Evolutionary conservation across 768 basidiomycete genomes (phyloP), one percentile per base, ranked within the genome.

Genomic region (Mycena galericulata): DNA sequence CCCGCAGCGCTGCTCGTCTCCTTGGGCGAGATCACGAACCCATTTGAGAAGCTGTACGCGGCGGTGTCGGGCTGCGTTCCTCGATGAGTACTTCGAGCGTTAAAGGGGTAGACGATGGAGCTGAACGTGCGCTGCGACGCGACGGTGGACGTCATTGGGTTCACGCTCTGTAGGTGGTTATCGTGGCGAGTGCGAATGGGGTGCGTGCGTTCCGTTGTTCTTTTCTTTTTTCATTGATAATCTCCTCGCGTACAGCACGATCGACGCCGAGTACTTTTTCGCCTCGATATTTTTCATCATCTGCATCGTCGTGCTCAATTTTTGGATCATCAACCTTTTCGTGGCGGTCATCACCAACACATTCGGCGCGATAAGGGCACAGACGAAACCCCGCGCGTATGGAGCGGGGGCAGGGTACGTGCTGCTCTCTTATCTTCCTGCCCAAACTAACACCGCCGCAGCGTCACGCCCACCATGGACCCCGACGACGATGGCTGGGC

Each of bases 311-410:
- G 87, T 98, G 26, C 85, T 98, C 73, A 97, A 98, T 78, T 95
- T 98, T 77, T 95, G 94, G 94, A 84, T 97, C 65, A 91, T 97
- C 84, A 96, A 96, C 76, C 79, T 98, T 47, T 93, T 97, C 76
- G 94, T 98, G 62, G 96, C 97, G 20, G 96, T 98, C n/a, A 97
- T 97, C 69, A 95, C 95, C 30, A 93, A 95, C 74, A 94, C 94
- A 0, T 99, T 99, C 77, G 89, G 89, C 20, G 93, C 92, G 18
- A 98, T 98, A 67, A 85, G 95, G 38, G 86, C 89, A 4, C 91
- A 95, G 74, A 98, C 97, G 3, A 88, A 90, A 77, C 92, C 92
- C 76, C 95, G 94, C 77, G 97, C 97, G 0, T 99, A 98, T 77
- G 96, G 95, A 38, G 94, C 94, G 32, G 89, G 34, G 6, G 34